Evolutionary conservation across 2,329 filamentous ascomycete genomes (phyloP).

Genomic region (Penicillium glabrum): DNA sequence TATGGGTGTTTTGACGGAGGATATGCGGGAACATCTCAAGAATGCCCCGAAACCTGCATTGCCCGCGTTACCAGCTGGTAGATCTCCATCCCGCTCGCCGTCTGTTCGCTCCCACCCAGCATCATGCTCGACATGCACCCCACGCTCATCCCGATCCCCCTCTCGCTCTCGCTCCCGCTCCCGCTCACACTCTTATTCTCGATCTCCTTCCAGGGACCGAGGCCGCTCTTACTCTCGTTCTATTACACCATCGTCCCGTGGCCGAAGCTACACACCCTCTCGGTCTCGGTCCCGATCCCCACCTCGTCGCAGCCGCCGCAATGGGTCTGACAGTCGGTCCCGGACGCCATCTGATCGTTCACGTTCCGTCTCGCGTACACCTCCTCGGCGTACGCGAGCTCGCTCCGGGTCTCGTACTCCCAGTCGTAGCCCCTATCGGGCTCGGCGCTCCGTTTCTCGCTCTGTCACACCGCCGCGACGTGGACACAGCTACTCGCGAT

Average conservation of each 20-base stretch:
- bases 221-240: conserved; percentile 35
- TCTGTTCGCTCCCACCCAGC: conserved; percentile 52
- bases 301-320: conserved; percentile 29
- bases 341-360: conserved; percentile 25
- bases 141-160: conserved; percentile 31
- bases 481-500: conserved; percentile 33
- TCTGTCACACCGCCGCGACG: conserved; percentile 34
- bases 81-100: conserved; percentile 69
- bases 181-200: conserved; percentile 39
- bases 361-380: conserved; percentile 27
- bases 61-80: conserved; percentile 62
- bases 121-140: conserved; percentile 71
- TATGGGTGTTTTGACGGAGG: conserved; percentile 91
- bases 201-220: conserved; percentile 35
- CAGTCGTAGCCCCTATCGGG: conserved; percentile 21
- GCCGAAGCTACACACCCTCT: conserved; percentile 37
- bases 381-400: conserved; percentile 25
- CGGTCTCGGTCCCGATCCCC: conserved; percentile 40
- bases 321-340: conserved; percentile 35
- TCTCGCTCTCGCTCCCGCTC: conserved; percentile 48
- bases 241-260: conserved; percentile 31
- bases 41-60: conserved; percentile 83
- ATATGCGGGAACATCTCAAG: conserved; percentile 87
- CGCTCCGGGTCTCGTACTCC: conserved; percentile 29
- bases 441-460: conserved; percentile 32